Base-by-base conservation (phyloP, 2,329 filamentous ascomycete species). In the Paraconiothyrium brasiliense region DNA sequence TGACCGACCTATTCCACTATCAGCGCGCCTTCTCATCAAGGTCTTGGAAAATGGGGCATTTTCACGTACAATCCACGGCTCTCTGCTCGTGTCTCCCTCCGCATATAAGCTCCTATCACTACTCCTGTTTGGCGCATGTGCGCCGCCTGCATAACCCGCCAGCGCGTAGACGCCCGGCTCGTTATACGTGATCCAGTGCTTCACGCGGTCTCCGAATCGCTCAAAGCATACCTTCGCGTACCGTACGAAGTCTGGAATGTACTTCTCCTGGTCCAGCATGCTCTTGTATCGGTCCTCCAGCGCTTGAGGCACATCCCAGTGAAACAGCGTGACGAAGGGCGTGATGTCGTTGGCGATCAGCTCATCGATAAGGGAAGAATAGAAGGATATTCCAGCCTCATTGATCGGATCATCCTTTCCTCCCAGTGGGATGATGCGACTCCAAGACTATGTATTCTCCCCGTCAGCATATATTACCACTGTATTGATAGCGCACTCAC, bases 161-260 rank as follows among this genome's bases (percentile, higher is more conserved):
- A 65, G 61, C 13, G 63, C 63, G 46, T 63, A 63, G 2, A 65
- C 64, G 0, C 77, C 76, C 2, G 79, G 79, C 58, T 82, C 79
- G 48, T 81, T 82, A 67, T 81, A 76, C 0, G 79, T 81, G 11
- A 80, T 71, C 79, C 79, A 82, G 14, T 80, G 69, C 0, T 79
- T 79, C 0, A 82, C 78, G 3, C 77, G 67, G 35, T 80, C 76
- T 2, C 75, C 77, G 44, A 74, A 81, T 37, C 79, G 74, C 0
- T 76, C 69, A 16, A 82, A 75, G 3, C 78, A 70, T 16, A 81
- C 63, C 47, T 78, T 72, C 0, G 75, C 80, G 57, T 81, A 82
- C 54, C 79, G 76, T 16, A 74, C 62, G 58, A 74, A 76, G 35
- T 75, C 71, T 16, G 67, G 63, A 1, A 67, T 66, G 48, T 72